A percentile compares a stretch with the other conserved stretches of the same genome.
Evolutionary conservation across 78 protist species (phyloP).

Genomic region (Protostelium mycophagum): DNA sequence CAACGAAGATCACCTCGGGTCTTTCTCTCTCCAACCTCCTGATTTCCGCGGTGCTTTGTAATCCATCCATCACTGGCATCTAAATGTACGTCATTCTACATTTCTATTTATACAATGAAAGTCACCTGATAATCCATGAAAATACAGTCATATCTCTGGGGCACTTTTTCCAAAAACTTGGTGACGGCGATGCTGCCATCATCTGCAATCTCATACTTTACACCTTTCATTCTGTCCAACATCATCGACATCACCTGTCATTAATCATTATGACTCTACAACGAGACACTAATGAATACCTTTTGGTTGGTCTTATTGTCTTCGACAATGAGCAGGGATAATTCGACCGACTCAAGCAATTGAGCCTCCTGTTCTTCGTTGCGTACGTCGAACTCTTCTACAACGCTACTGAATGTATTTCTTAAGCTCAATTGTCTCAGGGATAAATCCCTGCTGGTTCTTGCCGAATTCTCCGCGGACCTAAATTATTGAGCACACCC

Average conservation of each 20-base stretch:
- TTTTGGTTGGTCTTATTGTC: neutral
- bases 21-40: neutral
- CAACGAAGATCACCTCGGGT: neutral
- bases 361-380: neutral
- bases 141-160: neutral
- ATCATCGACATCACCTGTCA: neutral
- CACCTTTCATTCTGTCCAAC: neutral
- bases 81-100: neutral
- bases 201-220: neutral
- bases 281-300: no score
- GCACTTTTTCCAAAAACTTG: neutral
- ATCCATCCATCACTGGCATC: neutral
- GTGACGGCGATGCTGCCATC: neutral
- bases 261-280: neutral
- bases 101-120: neutral
- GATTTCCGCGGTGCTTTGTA: neutral
- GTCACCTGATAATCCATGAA: neutral
- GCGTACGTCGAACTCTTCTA: no score
- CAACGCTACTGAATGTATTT: no score
- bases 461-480: neutral
- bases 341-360: neutral
- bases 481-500: neutral
- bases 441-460: neutral
- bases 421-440: neutral
- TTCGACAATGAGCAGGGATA: neutral